A percentile compares a stretch with the other conserved stretches of the same genome.
phyloP scores from a whole-genome alignment of 78 protist species.

The Acrasis kona region DNA sequence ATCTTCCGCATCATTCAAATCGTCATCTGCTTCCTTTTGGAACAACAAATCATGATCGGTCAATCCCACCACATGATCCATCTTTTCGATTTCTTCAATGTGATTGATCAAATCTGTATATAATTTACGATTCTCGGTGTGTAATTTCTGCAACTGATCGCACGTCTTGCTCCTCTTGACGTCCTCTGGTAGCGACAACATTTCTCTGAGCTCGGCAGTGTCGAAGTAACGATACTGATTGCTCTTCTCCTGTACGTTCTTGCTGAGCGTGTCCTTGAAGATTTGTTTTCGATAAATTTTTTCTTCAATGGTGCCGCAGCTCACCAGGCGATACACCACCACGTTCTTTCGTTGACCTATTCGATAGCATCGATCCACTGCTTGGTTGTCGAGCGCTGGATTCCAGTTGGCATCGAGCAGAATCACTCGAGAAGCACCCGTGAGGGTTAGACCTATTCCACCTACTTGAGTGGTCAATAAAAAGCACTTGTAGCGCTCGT shows the following conservation, averaged over 20 bases:
- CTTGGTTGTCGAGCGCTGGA: constrained; percentile 73
- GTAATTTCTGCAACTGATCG: no score
- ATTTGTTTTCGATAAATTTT: constrained; percentile 69
- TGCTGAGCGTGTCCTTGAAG: constrained; percentile 21
- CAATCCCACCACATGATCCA: neutral
- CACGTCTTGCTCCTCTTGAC: no score
- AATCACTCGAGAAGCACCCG: constrained; percentile 89
- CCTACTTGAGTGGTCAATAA: constrained; percentile 84
- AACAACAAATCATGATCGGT: neutral
- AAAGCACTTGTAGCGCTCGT: constrained; percentile 49
- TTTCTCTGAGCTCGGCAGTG: neutral
- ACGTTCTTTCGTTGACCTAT: constrained; percentile 85
- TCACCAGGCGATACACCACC: constrained; percentile 69
- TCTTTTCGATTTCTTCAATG: neutral
- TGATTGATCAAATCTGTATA: no score
- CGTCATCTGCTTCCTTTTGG: neutral
- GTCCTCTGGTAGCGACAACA: no score
- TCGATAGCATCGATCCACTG: constrained; percentile 92
- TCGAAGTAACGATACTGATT: neutral
- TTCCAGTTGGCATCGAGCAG: constrained; percentile 96
- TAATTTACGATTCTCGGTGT: no score
- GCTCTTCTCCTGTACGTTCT: neutral
- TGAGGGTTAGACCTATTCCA: constrained; percentile 91
- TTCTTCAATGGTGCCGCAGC: constrained; percentile 88
- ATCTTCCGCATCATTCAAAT: neutral